Percentiles rank a stretch among this genome's conserved stretches.
These are phyloP conservation scores for Phytophthora agathidicida DNA, from an alignment of 352 stramenopile genomes.

Conservation along the genomic window DNA sequence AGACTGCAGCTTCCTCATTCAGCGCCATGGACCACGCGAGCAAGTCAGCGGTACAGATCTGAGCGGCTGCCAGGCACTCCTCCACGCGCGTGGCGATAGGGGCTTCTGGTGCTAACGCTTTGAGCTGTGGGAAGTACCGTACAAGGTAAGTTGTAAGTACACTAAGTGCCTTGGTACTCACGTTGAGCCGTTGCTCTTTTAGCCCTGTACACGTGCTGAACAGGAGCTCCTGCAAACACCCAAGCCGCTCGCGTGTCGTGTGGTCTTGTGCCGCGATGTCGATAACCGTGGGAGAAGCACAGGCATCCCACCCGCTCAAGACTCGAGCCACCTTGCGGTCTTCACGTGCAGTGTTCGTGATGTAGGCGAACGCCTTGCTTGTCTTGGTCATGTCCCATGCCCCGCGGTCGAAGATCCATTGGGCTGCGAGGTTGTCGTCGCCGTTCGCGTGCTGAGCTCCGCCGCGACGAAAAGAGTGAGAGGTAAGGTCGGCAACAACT, in stretches of 20 bases:
- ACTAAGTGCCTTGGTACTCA: no score
- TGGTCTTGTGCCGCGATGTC: background rate
- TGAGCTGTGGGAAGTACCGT: background rate
- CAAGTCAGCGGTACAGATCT: background rate
- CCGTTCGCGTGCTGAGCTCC: background rate
- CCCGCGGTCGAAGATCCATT: background rate
- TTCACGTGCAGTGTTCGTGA: background rate
- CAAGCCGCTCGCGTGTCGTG: background rate
- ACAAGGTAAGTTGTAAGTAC: no score
- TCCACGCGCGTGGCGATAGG: background rate
- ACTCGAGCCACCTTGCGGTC: no score
- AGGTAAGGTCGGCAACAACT: background rate
- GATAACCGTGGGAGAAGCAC: background rate
- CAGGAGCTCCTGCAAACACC: background rate
- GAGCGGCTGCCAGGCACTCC: background rate
- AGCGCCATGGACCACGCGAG: no score
- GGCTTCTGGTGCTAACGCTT: background rate
- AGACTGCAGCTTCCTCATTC: background rate
- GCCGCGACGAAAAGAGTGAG: background rate
- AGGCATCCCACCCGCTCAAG: background rate
- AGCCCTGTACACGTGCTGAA: background rate
- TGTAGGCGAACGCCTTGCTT: background rate
- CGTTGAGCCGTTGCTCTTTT: no score
- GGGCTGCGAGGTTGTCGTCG: background rate
- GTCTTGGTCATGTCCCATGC: background rate